Conservation (phyloP, 176 grass and related monocot species). For the bread wheat (Triticum aestivum) region DNA sequence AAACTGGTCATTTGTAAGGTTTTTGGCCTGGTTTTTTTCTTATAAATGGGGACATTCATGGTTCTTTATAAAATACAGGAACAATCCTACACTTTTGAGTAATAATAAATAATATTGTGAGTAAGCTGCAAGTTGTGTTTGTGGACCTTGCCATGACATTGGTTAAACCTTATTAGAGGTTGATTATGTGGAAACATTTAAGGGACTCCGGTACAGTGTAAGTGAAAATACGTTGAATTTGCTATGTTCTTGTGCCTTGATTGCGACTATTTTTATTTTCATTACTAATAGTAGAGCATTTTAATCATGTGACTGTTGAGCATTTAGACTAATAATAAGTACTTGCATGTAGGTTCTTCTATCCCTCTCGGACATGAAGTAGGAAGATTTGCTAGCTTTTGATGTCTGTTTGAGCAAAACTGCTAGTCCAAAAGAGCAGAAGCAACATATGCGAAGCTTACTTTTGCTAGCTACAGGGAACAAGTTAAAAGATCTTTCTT, state of each 20-base stretch:
- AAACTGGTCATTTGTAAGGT: too few species aligned
- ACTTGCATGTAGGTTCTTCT: conserved; percentile 63
- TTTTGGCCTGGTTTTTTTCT: too few species aligned
- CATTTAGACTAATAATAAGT: conserved; percentile 8
- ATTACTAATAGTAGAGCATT: conserved; percentile 3
- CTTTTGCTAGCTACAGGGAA: conserved; percentile 89
- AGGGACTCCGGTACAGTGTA: neutral
- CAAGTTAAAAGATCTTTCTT: conserved; percentile 85
- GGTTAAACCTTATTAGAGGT: neutral
- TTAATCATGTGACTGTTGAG: neutral
- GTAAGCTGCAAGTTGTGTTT: neutral
- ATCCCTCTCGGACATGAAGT: conserved; percentile 67
- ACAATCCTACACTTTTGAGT: too few species aligned
- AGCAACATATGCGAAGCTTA: conserved; percentile 79
- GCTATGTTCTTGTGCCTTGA: neutral
- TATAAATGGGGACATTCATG: too few species aligned
- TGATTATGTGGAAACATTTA: neutral
- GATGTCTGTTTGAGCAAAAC: conserved; percentile 90
- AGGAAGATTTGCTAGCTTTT: conserved; percentile 83
- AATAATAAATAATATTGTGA: too few species aligned
- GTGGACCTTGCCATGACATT: neutral
- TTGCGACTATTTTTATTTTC: neutral
- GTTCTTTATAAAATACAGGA: too few species aligned
- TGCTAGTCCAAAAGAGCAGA: conserved; percentile 86
- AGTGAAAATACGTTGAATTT: neutral